Evolutionary conservation across 2,329 filamentous ascomycete genomes (phyloP).

Genomic region (Penicillium sp.): DNA sequence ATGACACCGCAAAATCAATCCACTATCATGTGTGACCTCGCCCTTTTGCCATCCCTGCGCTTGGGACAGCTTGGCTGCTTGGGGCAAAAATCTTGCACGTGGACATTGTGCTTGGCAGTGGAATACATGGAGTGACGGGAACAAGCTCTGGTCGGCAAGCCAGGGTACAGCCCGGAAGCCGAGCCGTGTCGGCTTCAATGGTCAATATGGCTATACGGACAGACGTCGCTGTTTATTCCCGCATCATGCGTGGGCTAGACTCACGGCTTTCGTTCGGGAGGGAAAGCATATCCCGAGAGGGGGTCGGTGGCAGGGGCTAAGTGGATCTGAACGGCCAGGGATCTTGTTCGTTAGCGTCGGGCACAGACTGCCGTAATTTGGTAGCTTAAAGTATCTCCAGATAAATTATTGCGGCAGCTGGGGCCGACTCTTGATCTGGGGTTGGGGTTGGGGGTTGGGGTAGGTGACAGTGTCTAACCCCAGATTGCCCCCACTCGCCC

Average conservation of each 20-base stretch:
- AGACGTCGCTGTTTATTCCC: neutral
- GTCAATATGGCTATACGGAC: neutral
- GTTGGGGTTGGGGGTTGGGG: neutral
- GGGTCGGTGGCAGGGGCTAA: neutral
- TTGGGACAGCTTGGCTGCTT: neutral
- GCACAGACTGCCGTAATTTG: neutral
- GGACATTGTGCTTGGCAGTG: neutral
- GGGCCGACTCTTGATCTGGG: neutral
- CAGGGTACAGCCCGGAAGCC: neutral
- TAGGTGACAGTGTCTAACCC: neutral
- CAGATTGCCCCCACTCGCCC: neutral
- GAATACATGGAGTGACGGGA: neutral
- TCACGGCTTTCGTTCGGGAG: neutral
- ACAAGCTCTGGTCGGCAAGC: neutral
- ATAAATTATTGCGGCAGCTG: neutral
- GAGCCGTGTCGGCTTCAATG: neutral
- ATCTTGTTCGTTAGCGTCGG: neutral
- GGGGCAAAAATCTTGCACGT: neutral
- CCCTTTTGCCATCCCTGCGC: neutral
- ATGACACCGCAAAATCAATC: neutral
- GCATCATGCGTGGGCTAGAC: neutral
- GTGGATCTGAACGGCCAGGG: neutral
- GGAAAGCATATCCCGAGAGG: neutral
- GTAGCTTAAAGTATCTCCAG: neutral
- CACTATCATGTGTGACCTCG: neutral